Base-by-base conservation (phyloP, 2,329 filamentous ascomycete genomes). In the Claviceps sp. region DNA sequence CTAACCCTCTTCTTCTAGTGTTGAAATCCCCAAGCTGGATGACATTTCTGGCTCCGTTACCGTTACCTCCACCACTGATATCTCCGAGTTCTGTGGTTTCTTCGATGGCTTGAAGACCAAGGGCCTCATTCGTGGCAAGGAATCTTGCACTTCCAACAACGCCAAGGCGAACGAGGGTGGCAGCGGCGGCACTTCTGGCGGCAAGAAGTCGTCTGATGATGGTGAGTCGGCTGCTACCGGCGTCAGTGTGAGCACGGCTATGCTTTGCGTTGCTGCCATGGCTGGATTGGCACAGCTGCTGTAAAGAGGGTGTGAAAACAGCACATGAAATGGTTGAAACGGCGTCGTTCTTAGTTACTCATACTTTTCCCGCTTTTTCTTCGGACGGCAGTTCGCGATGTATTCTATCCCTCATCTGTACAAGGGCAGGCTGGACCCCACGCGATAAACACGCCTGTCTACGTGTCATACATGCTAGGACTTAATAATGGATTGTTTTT, bases 41-140 rank as follows among this genome's bases (percentile, higher is more conserved):
- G 76, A 83, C 57, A 85, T 90, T 59, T 76, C 77, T 64, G 87
- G 87, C 69, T 80, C 79, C 55, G 85, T 88, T 66, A 82, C 84
- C 62, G 72, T 87, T 59, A 74, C 81, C 61, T 82, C 77, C 59
- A 86, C 83, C 50, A 76, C 74, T 54, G 74, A 84, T 56, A 82
- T 87, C 57, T 57, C 58, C 54, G 62, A 67, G 53, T 81, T 86
- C 74, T 64, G 68, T 50, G 58, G 64, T 37, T 78, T 85, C 66
- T 66, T 79, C 54, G 62, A 73, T 56, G 64, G 74, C 39, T 58
- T 62, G 38, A 64, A 65, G 56, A 55, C 66, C 16, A 66, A 69
- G 50, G 68, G 65, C 50, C 66, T 71, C 49, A 65, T 70, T 45
- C 60, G 66, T 52, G 79, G 78, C 58, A 56, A 60, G 53, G 66